Base-by-base conservation (phyloP, 768 basidiomycete species). In the Rhodotorula diobovata region DNA sequence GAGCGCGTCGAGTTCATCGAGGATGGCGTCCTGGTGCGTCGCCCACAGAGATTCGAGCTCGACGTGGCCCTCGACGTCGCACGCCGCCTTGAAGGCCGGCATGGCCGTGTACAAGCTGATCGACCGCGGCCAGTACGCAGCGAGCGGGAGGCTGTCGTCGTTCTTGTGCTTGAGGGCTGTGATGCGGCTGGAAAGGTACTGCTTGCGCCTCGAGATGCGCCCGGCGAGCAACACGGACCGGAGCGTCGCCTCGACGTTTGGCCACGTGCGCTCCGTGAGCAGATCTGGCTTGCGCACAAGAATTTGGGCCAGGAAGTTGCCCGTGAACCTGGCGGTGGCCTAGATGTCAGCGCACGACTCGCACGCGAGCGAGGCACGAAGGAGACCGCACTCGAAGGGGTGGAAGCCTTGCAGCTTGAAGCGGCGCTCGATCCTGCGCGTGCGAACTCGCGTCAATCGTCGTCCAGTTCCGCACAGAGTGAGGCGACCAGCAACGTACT, bases 331-430 rank as follows among this genome's bases (percentile, higher is more conserved):
- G 48, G 4, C 5, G 39, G 39, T 39, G 39, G n/a, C n/a, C 39
- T 8, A 8, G 39, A 14, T 14, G 39, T 39, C 39, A 39, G 39
- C 9, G 7, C 14, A 7, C 41, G n/a, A n/a, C n/a, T n/a, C n/a
- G n/a, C n/a, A n/a, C n/a, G n/a, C n/a, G n/a, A n/a, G n/a, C n/a
- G n/a, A n/a, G n/a, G n/a, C n/a, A n/a, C n/a, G n/a, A n/a, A n/a
- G n/a, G n/a, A n/a, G n/a, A 2, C 3, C 15, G 30, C 18, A 48
- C 35, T 65, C 64, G 14, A 4, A 1, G n/a, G 28, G 28, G 18
- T 2, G 0, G 30, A 66, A 66, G 18, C 57, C 65, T 9, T 51
- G 46, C 35, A 9, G 46, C 65, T 50, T 51, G 65, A 66, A 34
- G 12, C 48, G 56, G 16, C 6, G 9, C 10, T 21, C 34, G 20